These are phyloP conservation scores for Trichophyton verrucosum DNA, from an alignment of 2,329 filamentous ascomycete species.

Conservation along the genomic window DNA sequence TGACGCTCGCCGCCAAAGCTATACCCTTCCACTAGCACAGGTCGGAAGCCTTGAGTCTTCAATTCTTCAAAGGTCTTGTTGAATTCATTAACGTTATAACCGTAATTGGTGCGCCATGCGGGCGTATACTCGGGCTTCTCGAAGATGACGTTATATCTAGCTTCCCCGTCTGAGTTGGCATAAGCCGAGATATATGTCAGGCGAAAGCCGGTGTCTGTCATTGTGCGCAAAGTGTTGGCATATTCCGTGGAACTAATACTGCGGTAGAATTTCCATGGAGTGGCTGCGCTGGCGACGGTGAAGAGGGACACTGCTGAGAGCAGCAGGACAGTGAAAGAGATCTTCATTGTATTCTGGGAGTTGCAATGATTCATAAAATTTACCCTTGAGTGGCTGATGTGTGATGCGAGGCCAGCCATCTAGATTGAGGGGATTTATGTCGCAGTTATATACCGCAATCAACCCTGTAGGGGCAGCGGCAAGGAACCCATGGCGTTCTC, in stretches of 20 bases:
- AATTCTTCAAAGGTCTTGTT: conserved; percentile 5
- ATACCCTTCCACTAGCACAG: conserved; percentile 11
- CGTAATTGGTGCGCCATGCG: conserved; percentile 7
- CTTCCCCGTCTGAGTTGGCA: not conserved
- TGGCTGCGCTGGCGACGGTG: not conserved
- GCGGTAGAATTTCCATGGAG: not conserved
- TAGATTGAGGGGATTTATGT: not conserved
- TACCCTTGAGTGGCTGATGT: not conserved
- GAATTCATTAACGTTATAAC: conserved; percentile 4
- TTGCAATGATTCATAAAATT: not conserved
- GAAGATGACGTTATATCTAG: conserved; percentile 8
- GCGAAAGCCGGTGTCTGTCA: not conserved
- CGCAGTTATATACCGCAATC: not conserved
- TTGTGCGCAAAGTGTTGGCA: not conserved
- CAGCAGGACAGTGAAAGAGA: not conserved
- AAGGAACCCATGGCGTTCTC: not conserved
- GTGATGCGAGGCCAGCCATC: not conserved
- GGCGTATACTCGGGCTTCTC: not conserved
- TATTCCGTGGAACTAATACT: not conserved
- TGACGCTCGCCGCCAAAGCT: conserved; percentile 6
- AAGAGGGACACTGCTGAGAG: not conserved
- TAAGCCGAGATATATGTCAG: not conserved
- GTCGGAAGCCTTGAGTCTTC: conserved; percentile 10
- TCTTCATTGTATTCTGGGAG: not conserved
- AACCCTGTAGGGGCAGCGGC: not conserved